Evolutionary conservation across 805 yeast genomes (phyloP), one percentile per base, ranked within the genome.

Genomic region (Wickerhamiella dianesei): DNA sequence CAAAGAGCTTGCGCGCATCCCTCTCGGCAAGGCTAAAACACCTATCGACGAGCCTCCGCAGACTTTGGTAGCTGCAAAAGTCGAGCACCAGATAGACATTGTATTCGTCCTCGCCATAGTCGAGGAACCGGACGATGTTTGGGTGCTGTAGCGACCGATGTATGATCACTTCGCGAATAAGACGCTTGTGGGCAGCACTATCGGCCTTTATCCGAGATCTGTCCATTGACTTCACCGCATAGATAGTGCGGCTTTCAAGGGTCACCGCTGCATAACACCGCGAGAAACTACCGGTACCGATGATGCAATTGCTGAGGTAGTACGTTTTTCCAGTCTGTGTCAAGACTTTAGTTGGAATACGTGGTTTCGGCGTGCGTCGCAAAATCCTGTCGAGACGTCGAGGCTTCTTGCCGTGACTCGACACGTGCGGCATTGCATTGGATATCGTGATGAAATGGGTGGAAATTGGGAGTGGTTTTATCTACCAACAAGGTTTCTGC

Each of bases 21-120:
- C 94, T 87, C 63, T 88, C 97, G n/a, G 82, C 75, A 35, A 92
- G 72, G 18, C 77, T 64, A 60, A 83, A 86, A 65, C 96, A 77
- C 42, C 77, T 74, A 57, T 83, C 82, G 54, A 89, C 69, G 58
- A 89, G 71, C 54, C 89, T 96, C 95, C 85, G 85, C 56, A 89
- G 71, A 1, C 95, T 82, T 57, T 85, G 94, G 63, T 88, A 83
- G 22, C 95, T 89, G 65, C 98, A 89, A 47, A 88, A 83, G 63
- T 92, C 97, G 46, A 89, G 72, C 53, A 92, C 70, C 44, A 89
- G 83, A 62, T 88, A 88, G 45, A 89, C 95, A 59, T 89, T 89
- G 46, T 77, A 76, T 58, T 84, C 92, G 65, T 86, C 96, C 68
- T 89, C 96, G 62, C 88, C 87, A 67, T 96, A 86, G 62, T 92